Base-by-base conservation (phyloP, 768 basidiomycete species). In the Cystobasidium onofrii region DNA sequence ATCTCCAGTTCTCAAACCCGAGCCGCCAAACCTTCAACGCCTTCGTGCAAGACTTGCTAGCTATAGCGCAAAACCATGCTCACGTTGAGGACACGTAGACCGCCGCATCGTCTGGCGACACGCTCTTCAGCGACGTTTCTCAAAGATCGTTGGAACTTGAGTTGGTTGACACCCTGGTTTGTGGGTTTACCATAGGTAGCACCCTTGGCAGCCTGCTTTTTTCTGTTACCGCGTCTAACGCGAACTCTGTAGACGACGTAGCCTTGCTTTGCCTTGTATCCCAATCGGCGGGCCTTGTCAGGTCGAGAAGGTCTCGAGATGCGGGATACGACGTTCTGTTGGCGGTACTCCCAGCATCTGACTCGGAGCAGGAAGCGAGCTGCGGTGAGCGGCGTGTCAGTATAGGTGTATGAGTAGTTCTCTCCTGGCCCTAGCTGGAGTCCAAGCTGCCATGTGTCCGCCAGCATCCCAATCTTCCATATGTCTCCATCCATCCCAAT, bases 241-340 rank as follows among this genome's bases (percentile, higher is more conserved):
- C 96, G 91, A 79, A 99, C 85, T 80, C 96, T 91, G 85, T 99
- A 99, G 84, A 99, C 83, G 77, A 98, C 89, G 82, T 92, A 99
- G 79, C 96, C 96, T 84, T 99, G 96, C 87, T 99, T 99, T 82
- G 96, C 93, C 86, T 97, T 99, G 88, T 98, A 99, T 62, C 96
- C 96, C 76, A 99, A 85, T 77, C 94, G 89, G 81, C 96, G 90
- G 76, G 96, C 96, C 86, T 97, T 99, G 86, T 99, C 96, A 70
- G 96, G 96, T 81, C 96, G 90, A 60, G 95, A 97, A 60, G 96
- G 95, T 75, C 95, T 91, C 76, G 94, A 93, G 57, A 94, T 95
- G 79, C 96, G 90, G 85, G 98, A 95, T 81, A 97, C 91, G 78
- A 99, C 92, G 79, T 96, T 92, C 80, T 98, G 84, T 83, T 99